phyloP scores from a whole-genome alignment of 768 basidiomycete genomes.

The Pilatotrama ljubarskyi region DNA sequence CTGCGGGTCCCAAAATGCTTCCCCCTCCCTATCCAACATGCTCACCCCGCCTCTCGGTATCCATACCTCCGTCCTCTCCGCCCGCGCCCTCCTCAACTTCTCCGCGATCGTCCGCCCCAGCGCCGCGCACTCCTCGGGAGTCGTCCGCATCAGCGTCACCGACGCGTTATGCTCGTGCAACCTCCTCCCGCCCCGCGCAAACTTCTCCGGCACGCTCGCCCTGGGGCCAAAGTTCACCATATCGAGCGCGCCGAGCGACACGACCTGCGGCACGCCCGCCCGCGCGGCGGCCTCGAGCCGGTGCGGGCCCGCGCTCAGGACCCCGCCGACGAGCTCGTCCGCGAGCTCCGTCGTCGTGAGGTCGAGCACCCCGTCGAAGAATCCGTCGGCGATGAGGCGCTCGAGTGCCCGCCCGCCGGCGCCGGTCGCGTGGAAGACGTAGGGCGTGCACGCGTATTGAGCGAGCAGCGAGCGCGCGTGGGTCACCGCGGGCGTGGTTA shows the following conservation, averaged over 20 bases:
- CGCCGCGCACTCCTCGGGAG: slow-evolving; percentile 15
- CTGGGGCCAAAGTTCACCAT: slow-evolving; percentile 26
- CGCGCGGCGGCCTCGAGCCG: slow-evolving; percentile 21
- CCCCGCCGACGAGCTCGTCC: slow-evolving; percentile 23
- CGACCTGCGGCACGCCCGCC: slow-evolving; percentile 22
- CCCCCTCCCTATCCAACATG: slow-evolving; percentile 5
- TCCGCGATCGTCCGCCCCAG: slow-evolving; percentile 16
- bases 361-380: slow-evolving; percentile 25
- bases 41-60: slow-evolving; percentile 20
- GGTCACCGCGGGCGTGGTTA: slow-evolving; percentile 25
- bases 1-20: slow-evolving; percentile 12
- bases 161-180: slow-evolving; percentile 19
- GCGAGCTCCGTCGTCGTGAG: slow-evolving; percentile 26
- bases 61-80: slow-evolving; percentile 18
- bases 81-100: slow-evolving; percentile 8
- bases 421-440: slow-evolving; percentile 25
- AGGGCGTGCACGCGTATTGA: slow-evolving; percentile 21
- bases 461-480: slow-evolving; percentile 20
- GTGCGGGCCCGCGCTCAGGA: slow-evolving; percentile 23
- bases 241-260: slow-evolving; percentile 26
- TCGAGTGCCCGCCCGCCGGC: slow-evolving; percentile 23
- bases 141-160: slow-evolving; percentile 24
- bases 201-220: slow-evolving; percentile 21
- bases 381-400: slow-evolving; percentile 15
- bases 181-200: slow-evolving; percentile 1